A percentile compares a stretch with the other conserved stretches of the same genome.
phyloP scores from a whole-genome alignment of 129 eudicot species.

The carrot (Daucus carota) region DH1_v3.0 NC_030386.2:20907001-20907500 shows the following conservation, averaged over 20 bases:
- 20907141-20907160: slow-evolving; percentile 39
- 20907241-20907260: slow-evolving; percentile 26
- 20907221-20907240: slow-evolving; percentile 29
- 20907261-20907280: slow-evolving; percentile 45
- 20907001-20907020: slow-evolving; percentile 16
- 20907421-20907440: too few relatives aligned
- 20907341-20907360: not conserved
- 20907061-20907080: too few relatives aligned
- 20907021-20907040: not conserved
- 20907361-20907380: not conserved
- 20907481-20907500: too few relatives aligned
- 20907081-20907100: not conserved
- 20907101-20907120: slow-evolving; percentile 45
- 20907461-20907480: too few relatives aligned
- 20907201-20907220: slow-evolving; percentile 20
- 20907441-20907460: too few relatives aligned
- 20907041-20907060: slow-evolving; percentile 13
- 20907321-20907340: not conserved
- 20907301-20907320: not conserved
- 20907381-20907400: too few relatives aligned
- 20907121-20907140: slow-evolving; percentile 43
- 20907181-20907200: slow-evolving; percentile 26
- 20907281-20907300: slow-evolving; percentile 39
- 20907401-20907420: too few relatives aligned
- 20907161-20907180: slow-evolving; percentile 28